Percentiles rank a stretch among this genome's conserved stretches.
Evolutionary conservation across 2,329 filamentous ascomycete species (phyloP).

Genomic region (Hymenoscyphus albidus): DNA sequence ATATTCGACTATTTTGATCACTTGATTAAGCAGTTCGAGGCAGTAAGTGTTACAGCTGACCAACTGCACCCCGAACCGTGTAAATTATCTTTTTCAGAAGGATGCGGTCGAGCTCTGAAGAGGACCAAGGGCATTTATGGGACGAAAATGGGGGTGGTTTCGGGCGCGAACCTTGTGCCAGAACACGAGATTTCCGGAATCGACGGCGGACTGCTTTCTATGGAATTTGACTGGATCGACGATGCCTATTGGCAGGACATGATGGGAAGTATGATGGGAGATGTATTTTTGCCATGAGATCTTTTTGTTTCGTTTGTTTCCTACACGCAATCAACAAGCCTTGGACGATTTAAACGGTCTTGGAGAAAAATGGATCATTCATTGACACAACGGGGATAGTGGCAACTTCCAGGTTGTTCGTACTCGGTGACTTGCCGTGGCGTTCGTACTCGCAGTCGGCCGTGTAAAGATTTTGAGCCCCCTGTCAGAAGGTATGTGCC

Average conservation of each 20-base stretch:
- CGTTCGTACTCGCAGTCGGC: background rate
- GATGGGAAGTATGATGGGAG: conserved; percentile 8
- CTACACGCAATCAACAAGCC: background rate
- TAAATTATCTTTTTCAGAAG: conserved; percentile 18
- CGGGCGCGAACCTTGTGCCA: background rate
- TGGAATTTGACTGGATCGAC: conserved; percentile 16
- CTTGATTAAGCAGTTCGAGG: conserved; percentile 16
- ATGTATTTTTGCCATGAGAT: conserved; percentile 2
- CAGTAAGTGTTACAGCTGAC: conserved; percentile 20
- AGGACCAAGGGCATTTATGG: conserved; percentile 10
- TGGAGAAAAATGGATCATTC: background rate
- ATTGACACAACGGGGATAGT: background rate
- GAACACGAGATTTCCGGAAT: conserved; percentile 7
- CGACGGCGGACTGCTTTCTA: conserved; percentile 4
- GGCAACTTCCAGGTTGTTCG: background rate
- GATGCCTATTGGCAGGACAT: conserved; percentile 17
- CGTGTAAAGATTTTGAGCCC: background rate
- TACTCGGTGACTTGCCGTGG: background rate
- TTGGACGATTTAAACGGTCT: background rate
- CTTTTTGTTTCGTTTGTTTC: background rate
- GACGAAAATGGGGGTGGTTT: conserved; percentile 6
- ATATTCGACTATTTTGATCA: conserved; percentile 27
- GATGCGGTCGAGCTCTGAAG: conserved; percentile 11
- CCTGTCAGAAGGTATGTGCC: background rate
- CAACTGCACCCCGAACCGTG: conserved; percentile 11